Conservation (phyloP, 2,329 filamentous ascomycete species). For the Trichoderma lentiforme region DNA sequence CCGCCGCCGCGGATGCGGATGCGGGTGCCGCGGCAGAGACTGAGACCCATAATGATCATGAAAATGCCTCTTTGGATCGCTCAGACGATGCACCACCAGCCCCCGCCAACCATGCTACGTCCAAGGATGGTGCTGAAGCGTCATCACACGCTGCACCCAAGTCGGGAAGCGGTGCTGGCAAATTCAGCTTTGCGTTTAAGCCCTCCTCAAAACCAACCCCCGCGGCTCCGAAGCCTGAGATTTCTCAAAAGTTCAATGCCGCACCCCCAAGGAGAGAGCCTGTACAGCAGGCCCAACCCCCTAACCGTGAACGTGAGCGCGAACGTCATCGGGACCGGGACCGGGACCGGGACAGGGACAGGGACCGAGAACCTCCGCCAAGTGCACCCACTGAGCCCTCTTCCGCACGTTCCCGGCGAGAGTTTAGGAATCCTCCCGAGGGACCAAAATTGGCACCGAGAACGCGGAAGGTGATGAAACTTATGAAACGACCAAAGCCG, state of each 20-base stretch:
- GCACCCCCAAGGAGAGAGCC: conserved; percentile 47
- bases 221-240: conserved; percentile 60
- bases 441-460: conserved; percentile 42
- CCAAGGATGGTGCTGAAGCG: conserved; percentile 51
- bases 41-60: conserved; percentile 21
- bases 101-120: conserved; percentile 6
- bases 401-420: conserved; percentile 42
- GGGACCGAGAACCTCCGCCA: conserved; percentile 47
- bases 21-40: conserved; percentile 21
- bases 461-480: conserved; percentile 63
- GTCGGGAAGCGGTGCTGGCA: conserved; percentile 51
- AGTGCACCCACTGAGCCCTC: conserved; percentile 54
- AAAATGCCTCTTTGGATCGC: not conserved
- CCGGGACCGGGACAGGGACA: not conserved
- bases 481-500: conserved; percentile 66
- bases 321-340: not conserved
- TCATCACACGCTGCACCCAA: conserved; percentile 46
- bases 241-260: conserved; percentile 66
- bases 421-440: conserved; percentile 33
- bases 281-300: conserved; percentile 22
- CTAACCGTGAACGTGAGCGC: conserved; percentile 14
- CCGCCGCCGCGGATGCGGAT: conserved; percentile 19
- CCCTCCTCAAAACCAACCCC: conserved; percentile 59
- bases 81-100: not conserved
- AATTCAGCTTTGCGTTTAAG: conserved; percentile 94